phyloP scores from a whole-genome alignment of 192 early-diverging fungal genomes.

The Radiomyces spectabilis region DNA sequence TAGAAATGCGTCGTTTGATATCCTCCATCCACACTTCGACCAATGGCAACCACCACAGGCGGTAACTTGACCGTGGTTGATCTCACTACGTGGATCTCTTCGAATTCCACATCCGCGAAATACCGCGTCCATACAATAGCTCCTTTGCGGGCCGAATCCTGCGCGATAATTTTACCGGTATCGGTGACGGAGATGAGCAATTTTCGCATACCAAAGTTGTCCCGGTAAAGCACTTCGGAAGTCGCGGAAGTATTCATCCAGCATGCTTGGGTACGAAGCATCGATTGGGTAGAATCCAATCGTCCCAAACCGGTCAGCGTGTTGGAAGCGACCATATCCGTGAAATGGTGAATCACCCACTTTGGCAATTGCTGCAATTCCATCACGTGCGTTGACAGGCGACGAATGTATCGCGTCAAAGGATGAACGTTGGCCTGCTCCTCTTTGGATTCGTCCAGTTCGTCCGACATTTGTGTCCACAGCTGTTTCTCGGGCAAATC shows the following conservation, averaged over 20 bases:
- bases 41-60: slow-evolving; percentile 63
- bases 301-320: not conserved
- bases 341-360: slow-evolving; percentile 33
- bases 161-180: slow-evolving; percentile 76
- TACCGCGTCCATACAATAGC: slow-evolving; percentile 69
- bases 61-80: slow-evolving; percentile 60
- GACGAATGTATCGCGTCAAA: slow-evolving; percentile 57
- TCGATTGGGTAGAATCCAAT: no score
- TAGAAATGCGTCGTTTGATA: slow-evolving; percentile 28
- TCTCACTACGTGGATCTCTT: slow-evolving; percentile 44
- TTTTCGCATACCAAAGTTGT: slow-evolving; percentile 81
- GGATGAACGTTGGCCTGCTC: slow-evolving; percentile 37
- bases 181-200: slow-evolving; percentile 72
- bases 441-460: slow-evolving; percentile 50
- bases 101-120: slow-evolving; percentile 35
- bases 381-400: slow-evolving; percentile 40
- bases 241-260: not conserved
- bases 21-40: slow-evolving; percentile 30
- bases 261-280: slow-evolving; percentile 12
- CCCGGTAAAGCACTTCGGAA: slow-evolving; percentile 36
- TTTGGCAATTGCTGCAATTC: slow-evolving; percentile 41
- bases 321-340: slow-evolving; percentile 7
- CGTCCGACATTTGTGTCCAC: slow-evolving; percentile 61
- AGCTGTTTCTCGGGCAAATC: slow-evolving; percentile 70
- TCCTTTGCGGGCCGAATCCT: slow-evolving; percentile 72